A percentile compares a stretch with the other conserved stretches of the same genome.
phyloP scores from a whole-genome alignment of 139 green algal species.

The Auxenochlorella pyrenoidosa region DNA sequence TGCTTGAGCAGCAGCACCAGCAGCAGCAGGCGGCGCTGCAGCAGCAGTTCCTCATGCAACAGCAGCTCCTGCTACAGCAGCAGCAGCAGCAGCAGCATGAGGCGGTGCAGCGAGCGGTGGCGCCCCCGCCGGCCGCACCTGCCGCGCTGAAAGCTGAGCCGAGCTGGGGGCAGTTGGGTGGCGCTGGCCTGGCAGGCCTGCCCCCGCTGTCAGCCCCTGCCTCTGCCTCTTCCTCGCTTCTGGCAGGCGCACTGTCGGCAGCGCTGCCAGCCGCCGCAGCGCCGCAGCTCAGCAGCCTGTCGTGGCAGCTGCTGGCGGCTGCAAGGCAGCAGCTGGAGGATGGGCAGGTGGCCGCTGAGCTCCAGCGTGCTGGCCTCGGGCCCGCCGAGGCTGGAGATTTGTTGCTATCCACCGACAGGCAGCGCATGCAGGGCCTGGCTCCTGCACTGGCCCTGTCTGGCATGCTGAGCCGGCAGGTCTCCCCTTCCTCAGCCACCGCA shows the following conservation, averaged over 20 bases:
- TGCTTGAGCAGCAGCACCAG: conserved; percentile 24
- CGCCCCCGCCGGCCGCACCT: too few relatives aligned
- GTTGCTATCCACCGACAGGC: neutral
- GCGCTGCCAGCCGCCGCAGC: neutral
- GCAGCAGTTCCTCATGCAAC: conserved; percentile 4
- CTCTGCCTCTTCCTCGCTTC: neutral
- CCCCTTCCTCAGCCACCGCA: too few relatives aligned
- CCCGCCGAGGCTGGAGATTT: neutral
- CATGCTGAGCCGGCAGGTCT: too few relatives aligned
- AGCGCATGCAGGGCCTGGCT: neutral
- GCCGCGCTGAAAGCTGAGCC: neutral
- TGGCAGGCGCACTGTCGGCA: neutral
- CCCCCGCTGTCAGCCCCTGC: neutral
- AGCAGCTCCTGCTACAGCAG: neutral
- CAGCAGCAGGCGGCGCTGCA: neutral
- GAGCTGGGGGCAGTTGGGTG: neutral
- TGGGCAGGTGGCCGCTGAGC: neutral
- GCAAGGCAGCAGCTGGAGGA: neutral
- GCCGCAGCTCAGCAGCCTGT: neutral
- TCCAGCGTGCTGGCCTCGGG: neutral
- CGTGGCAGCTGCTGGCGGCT: conserved; percentile 12
- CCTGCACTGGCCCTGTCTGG: neutral
- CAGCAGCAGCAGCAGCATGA: neutral
- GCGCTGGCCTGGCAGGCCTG: neutral
- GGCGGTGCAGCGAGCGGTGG: neutral